Evolutionary conservation across 73 alveolate genomes (phyloP), one percentile per base, ranked within the genome.

Genomic region (Paraurostyla sp.): DNA sequence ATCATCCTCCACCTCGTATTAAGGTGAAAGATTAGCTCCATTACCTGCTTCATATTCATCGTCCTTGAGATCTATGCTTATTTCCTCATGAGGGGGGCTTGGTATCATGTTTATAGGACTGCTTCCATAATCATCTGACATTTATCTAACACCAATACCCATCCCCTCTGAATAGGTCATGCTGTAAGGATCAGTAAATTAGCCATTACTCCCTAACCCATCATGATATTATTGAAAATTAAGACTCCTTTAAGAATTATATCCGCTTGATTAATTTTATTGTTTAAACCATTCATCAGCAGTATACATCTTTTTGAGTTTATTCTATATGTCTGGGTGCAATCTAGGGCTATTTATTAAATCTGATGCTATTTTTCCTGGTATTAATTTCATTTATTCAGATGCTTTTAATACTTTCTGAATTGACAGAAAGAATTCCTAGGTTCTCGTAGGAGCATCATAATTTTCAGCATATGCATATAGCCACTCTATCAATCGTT

Each of bases 81-180:
- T 38, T 38, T 25, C 54, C 46, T 65, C 82, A 65, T 65, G 82
- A 7, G 82, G 82, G 35, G 82, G 82, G 41, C 82, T 65, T n/a
- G n/a, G n/a, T n/a, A n/a, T n/a, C n/a, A n/a, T n/a, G n/a, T n/a
- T n/a, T n/a, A n/a, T n/a, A n/a, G n/a, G n/a, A n/a, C n/a, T n/a
- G n/a, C n/a, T n/a, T n/a, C n/a, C n/a, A n/a, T n/a, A n/a, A n/a
- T n/a, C n/a, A n/a, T n/a, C n/a, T n/a, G n/a, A n/a, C n/a, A n/a
- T n/a, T n/a, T n/a, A n/a, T n/a, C n/a, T n/a, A n/a, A n/a, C n/a
- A n/a, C n/a, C n/a, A n/a, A n/a, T n/a, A n/a, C n/a, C n/a, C n/a
- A n/a, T n/a, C n/a, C n/a, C n/a, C n/a, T n/a, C n/a, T n/a, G n/a
- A n/a, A n/a, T n/a, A n/a, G n/a, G n/a, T n/a, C n/a, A n/a, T n/a